Percentiles rank a stretch among this genome's conserved stretches.
These are phyloP conservation scores for Begonia masoniana DNA, from an alignment of 306 rosid genomes.

Conservation along the genomic window DNA sequence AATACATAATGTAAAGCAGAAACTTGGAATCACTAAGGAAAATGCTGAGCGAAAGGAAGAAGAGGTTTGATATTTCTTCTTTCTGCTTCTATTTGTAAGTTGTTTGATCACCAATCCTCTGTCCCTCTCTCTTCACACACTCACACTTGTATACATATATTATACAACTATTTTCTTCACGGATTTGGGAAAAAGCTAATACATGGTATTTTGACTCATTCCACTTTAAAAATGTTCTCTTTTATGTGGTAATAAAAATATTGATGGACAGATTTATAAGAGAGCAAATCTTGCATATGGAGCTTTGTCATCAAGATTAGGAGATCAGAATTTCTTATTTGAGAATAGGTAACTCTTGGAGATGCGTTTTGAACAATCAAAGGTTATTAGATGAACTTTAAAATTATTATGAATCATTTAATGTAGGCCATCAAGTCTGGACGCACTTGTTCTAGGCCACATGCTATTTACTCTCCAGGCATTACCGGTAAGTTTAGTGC, in stretches of 20 bases:
- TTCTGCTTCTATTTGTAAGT: neutral
- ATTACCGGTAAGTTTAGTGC: conserved; percentile 60
- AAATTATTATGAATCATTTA: neutral
- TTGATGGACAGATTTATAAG: conserved; percentile 53
- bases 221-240: no score
- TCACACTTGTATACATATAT: no score
- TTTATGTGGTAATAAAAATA: conserved; percentile 1
- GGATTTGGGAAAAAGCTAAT: no score
- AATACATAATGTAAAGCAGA: conserved; percentile 33
- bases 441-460: conserved; percentile 81
- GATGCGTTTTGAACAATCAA: neutral
- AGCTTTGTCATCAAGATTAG: conserved; percentile 62
- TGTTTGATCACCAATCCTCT: neutral
- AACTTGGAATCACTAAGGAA: conserved; percentile 50
- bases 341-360: conserved; percentile 54
- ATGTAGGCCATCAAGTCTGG: conserved; percentile 85
- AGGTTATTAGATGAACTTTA: neutral
- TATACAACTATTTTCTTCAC: no score
- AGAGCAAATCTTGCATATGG: conserved; percentile 60
- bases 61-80: conserved; percentile 32
- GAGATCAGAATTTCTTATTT: conserved; percentile 49
- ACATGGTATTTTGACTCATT: no score
- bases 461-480: conserved; percentile 60
- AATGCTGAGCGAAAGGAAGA: conserved; percentile 49
- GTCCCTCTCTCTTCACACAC: neutral